Conservation (phyloP, 2,329 filamentous ascomycete genomes). For the Chaetomiaceae sp. region DNA sequence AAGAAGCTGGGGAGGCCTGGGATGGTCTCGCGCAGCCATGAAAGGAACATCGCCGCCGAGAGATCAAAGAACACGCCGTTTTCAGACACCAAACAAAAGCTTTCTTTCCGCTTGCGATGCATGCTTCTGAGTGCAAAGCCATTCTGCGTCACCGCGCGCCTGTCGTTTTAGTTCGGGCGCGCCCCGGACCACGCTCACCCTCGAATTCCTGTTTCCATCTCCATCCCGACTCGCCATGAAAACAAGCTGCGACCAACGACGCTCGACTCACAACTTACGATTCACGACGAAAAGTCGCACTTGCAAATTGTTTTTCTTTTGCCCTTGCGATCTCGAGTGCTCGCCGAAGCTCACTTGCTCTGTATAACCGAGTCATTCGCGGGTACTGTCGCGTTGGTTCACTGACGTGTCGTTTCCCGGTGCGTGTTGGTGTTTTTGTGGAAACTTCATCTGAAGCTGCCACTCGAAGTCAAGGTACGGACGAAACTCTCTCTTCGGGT, state of each 20-base stretch:
- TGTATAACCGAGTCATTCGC: neutral
- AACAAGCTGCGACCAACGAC: no score
- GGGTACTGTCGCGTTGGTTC: neutral
- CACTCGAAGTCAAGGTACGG: no score
- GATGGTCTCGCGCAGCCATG: constrained; percentile 11
- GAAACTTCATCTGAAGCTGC: no score
- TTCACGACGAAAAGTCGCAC: neutral
- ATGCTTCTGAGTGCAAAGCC: constrained; percentile 6
- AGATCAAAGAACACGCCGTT: constrained; percentile 24
- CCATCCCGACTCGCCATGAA: constrained; percentile 1
- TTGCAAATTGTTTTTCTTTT: no score
- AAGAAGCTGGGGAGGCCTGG: no score
- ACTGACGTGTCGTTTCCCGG: constrained; percentile 14
- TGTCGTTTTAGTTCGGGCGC: constrained; percentile 17
- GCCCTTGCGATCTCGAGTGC: neutral
- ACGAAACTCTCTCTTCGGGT: no score
- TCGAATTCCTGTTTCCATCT: neutral
- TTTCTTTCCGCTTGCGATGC: constrained; percentile 24
- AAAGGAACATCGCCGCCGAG: constrained; percentile 12
- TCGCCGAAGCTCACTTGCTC: neutral
- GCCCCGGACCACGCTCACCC: neutral
- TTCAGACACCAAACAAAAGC: constrained; percentile 24
- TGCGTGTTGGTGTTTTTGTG: neutral
- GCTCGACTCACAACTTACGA: no score
- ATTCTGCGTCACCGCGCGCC: constrained; percentile 5